Base-by-base conservation (phyloP, 345 rosid genomes). In the Salix exigua region DNA sequence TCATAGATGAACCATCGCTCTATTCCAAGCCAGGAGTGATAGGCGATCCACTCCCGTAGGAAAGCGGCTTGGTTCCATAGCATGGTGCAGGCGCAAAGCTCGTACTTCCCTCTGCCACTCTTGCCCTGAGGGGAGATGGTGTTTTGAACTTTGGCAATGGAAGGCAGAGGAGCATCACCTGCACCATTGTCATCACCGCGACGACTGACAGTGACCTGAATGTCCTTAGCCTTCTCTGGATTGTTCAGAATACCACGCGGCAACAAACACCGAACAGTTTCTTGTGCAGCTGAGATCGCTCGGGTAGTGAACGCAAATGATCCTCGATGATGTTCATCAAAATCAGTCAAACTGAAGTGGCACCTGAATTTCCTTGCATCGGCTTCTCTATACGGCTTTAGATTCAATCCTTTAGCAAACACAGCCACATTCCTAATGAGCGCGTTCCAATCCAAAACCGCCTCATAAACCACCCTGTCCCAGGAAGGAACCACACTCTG, bases 1-100 rank as follows among this genome's bases (percentile, higher is more conserved):
- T 96, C 99, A 30, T 96, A 96, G 73, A 96, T 87, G 81, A 93
- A 93, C 99, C 99, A 96, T 4, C 96, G 89, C 75, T 92, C 89
- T 5, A 96, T 91, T 5, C 99, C 99, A 9, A 96, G 92, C 96
- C 96, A 92, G 17, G 91, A 85, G 78, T 96, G 99, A 82, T 93
- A 96, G 83, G 82, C 87, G 11, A 96, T 84, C 99, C 99, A 96
- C 74, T 96, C 98, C 26, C 86, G 82, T 48, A 96, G 75, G 42
- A 85, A 86, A 7, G 96, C 75, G 6, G 97, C 97, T 82, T 96
- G 99, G 82, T 96, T 93, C 98, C 99, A 92, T 17, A 90, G 66
- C 99, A 96, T 96, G 5, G 98, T 92, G 48, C 99, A 96, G 33
- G 83, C 98, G 73, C 98, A 93, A 23, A 93, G 91, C 85, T 91